A percentile compares a stretch with the other conserved stretches of the same genome.
These are phyloP conservation scores for Metroxylon sagu DNA, from an alignment of 176 grass and related monocot genomes.

Conservation along the genomic window DNA sequence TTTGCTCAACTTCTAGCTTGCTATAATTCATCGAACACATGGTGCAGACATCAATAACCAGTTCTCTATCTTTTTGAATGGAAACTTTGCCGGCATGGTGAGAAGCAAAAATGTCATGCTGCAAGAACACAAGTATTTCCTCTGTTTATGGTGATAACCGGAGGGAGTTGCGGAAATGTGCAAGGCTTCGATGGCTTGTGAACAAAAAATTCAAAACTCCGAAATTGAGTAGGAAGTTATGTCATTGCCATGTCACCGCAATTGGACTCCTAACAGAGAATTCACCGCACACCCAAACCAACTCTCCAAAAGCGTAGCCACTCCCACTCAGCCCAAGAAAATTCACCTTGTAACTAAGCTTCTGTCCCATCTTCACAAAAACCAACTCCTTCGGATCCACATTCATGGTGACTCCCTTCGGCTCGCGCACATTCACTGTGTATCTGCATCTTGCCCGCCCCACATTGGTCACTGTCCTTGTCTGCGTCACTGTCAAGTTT, in stretches of 20 bases:
- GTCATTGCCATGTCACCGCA: constrained; percentile 7
- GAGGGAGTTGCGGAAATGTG: too few species aligned
- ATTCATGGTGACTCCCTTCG: constrained; percentile 41
- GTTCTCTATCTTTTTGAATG: too few species aligned
- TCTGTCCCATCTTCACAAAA: constrained; percentile 27
- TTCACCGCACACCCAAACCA: background rate
- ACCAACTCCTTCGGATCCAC: constrained; percentile 55
- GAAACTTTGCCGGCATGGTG: too few species aligned
- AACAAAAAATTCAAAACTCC: too few species aligned
- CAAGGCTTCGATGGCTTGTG: too few species aligned
- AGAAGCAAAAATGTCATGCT: too few species aligned
- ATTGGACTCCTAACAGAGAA: constrained; percentile 2
- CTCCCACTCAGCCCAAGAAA: background rate
- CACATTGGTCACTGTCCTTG: constrained; percentile 77
- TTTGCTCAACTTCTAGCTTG: too few species aligned
- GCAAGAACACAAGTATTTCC: too few species aligned
- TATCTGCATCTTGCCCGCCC: constrained; percentile 40
- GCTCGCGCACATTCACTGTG: constrained; percentile 46
- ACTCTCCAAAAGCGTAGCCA: background rate
- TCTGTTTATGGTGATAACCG: too few species aligned
- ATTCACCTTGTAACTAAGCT: background rate
- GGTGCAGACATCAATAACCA: too few species aligned
- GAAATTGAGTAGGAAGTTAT: background rate
- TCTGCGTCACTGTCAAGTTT: background rate
- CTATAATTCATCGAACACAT: too few species aligned